A percentile compares a stretch with the other conserved stretches of the same genome.
Conservation (phyloP, 2,329 filamentous ascomycete genomes). For the Plectosphaerella plurivora region DNA sequence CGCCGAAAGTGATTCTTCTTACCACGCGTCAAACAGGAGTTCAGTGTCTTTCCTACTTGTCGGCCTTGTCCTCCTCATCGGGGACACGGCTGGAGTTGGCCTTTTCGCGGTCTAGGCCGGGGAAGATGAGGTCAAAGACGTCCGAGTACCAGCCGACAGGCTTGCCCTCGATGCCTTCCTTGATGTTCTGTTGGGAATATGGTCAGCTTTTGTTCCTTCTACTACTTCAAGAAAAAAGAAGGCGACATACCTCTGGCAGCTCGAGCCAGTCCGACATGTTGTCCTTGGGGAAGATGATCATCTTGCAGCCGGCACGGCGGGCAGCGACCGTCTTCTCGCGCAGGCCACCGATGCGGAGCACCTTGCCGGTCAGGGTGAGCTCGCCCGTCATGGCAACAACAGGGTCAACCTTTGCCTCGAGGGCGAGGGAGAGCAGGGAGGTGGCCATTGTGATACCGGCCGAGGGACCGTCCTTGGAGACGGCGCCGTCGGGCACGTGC, state of each 20-base stretch:
- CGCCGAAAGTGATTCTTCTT: background rate
- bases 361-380: constrained; percentile 93
- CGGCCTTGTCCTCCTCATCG: constrained; percentile 34
- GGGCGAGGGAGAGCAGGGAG: constrained; percentile 76
- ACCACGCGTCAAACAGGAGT: no score
- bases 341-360: constrained; percentile 87
- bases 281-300: constrained; percentile 90
- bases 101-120: constrained; percentile 66
- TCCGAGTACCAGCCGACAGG: constrained; percentile 92
- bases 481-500: constrained; percentile 93
- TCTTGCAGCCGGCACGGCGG: constrained; percentile 84
- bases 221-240: background rate
- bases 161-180: constrained; percentile 87
- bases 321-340: constrained; percentile 97
- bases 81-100: constrained; percentile 70
- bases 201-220: background rate
- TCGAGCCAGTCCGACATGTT: constrained; percentile 98
- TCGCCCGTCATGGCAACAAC: constrained; percentile 98
- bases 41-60: constrained; percentile 1
- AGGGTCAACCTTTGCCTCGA: constrained; percentile 74
- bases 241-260: constrained; percentile 76
- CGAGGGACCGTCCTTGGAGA: constrained; percentile 88
- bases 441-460: constrained; percentile 99
- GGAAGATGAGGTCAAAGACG: constrained; percentile 89
- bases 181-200: constrained; percentile 73